Percentiles rank a stretch among this genome's conserved stretches.
Conservation (phyloP, 257 asterid species). For the Euphrasia confusa region DNA sequence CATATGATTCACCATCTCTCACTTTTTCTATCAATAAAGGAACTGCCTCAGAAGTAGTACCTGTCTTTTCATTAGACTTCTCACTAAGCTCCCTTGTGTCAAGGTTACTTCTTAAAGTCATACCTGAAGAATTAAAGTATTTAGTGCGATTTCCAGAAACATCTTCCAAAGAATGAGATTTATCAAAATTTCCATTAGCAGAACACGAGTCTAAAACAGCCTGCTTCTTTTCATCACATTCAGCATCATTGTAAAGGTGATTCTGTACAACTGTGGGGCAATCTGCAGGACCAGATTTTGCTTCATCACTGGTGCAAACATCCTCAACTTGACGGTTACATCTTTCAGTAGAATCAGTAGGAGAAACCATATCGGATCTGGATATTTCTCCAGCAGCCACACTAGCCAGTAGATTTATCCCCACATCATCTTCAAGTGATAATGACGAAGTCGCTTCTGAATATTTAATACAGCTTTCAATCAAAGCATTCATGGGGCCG, state of each 20-base stretch:
- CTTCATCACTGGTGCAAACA: conserved; percentile 40
- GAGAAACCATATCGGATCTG: conserved; percentile 48
- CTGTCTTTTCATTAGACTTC: conserved; percentile 33
- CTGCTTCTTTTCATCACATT: conserved; percentile 34
- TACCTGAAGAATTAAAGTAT: conserved; percentile 21
- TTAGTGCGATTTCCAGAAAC: background rate
- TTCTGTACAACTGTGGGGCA: conserved; percentile 22
- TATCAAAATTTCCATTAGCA: conserved; percentile 30
- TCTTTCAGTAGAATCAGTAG: conserved; percentile 45
- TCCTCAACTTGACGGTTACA: conserved; percentile 42
- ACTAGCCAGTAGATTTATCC: conserved; percentile 94
- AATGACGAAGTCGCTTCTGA: conserved; percentile 65
- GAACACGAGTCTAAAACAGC: conserved; percentile 30
- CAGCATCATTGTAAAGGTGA: conserved; percentile 24
- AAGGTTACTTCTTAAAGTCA: conserved; percentile 26
- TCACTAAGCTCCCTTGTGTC: conserved; percentile 22
- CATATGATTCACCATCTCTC: conserved; percentile 26
- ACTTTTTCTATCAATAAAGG: conserved; percentile 26
- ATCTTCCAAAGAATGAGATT: conserved; percentile 31
- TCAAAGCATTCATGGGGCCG: conserved; percentile 88
- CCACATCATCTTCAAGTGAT: conserved; percentile 78
- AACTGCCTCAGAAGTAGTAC: conserved; percentile 23
- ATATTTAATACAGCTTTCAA: conserved; percentile 82
- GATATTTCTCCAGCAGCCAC: conserved; percentile 91
- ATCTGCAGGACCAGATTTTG: conserved; percentile 40